Evolutionary conservation across 1,139 yeast genomes (phyloP).

Genomic region (Blastobotrys buckinghamii): DNA sequence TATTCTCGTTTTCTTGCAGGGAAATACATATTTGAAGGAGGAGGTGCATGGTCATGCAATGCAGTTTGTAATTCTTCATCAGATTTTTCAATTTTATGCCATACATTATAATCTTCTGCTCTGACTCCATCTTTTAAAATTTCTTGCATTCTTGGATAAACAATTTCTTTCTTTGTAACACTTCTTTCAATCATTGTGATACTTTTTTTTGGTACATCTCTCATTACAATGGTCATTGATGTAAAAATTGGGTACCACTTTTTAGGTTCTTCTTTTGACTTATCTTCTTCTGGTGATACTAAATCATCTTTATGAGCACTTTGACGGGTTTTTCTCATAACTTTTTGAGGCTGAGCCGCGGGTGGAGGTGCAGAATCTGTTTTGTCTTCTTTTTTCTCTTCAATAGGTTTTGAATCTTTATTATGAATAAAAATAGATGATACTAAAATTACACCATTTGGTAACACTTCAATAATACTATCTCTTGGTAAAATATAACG

Average conservation of each 20-base stretch:
- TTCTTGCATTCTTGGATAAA: constrained; percentile 54
- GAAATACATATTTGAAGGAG: constrained; percentile 27
- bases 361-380: not conserved
- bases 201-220: constrained; percentile 58
- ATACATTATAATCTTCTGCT: constrained; percentile 56
- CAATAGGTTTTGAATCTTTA: constrained; percentile 33
- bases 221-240: constrained; percentile 58
- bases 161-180: constrained; percentile 51
- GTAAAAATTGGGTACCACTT: constrained; percentile 39
- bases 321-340: constrained; percentile 8
- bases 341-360: not conserved
- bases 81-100: constrained; percentile 82
- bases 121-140: constrained; percentile 58
- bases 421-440: constrained; percentile 62
- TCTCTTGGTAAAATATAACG: constrained; percentile 72
- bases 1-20: constrained; percentile 28
- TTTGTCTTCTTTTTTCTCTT: constrained; percentile 19
- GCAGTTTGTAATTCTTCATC: constrained; percentile 48
- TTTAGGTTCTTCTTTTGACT: not conserved
- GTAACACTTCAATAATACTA: constrained; percentile 62
- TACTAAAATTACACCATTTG: constrained; percentile 48
- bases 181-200: constrained; percentile 68
- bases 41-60: constrained; percentile 26
- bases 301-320: not conserved
- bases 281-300: not conserved